Evolutionary conservation across 1,284 basidiomycete genomes (phyloP), one percentile per base, ranked within the genome.

Genomic region (Microbotryum silenes-acaulis): DNA sequence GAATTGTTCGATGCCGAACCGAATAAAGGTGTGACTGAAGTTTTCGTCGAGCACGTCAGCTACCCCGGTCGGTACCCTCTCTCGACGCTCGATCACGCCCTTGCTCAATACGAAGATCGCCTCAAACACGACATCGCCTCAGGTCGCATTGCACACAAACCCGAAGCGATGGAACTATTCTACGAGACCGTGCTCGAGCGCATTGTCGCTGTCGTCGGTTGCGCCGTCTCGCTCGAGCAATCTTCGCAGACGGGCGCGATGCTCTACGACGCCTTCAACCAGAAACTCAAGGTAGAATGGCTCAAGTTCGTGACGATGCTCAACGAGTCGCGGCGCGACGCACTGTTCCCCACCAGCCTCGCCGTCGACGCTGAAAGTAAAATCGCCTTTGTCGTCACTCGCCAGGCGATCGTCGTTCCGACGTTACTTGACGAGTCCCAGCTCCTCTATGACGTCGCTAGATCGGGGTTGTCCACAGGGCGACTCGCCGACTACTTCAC

Each of bases 301-400:
- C 87, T 94, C 71, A 89, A 91, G 2, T 89, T 94, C 72, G 84
- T 93, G 66, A 87, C 91, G 16, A 82, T 89, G 49, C 90, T 89
- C 70, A 83, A 88, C 60, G 89, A 92, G 70, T 80, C 91, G 16
- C 90, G 94, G 75, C 84, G 87, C 53, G 84, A 84, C 67, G 88
- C 87, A 4, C 49, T 68, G n/a, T 66, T 64, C 51, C 68, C 68
- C 27, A 62, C 54, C 8, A 25, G 23, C 9, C 56, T 89, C 46
- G 75, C 91, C 27, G 77, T 89, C 16, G 87, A 91, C 74, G 80
- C 90, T 59, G 88, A 92, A 73, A 84, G 91, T 23, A 78, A 87
- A 14, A 83, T 84, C 2, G 77, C 78, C 6, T 74, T 88, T 27
- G 81, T 85, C 4, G 75, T 77, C 18, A 83, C 87, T 71, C 88